Evolutionary conservation across 2,329 filamentous ascomycete species (phyloP).

Genomic region (Penicillium sp.): DNA sequence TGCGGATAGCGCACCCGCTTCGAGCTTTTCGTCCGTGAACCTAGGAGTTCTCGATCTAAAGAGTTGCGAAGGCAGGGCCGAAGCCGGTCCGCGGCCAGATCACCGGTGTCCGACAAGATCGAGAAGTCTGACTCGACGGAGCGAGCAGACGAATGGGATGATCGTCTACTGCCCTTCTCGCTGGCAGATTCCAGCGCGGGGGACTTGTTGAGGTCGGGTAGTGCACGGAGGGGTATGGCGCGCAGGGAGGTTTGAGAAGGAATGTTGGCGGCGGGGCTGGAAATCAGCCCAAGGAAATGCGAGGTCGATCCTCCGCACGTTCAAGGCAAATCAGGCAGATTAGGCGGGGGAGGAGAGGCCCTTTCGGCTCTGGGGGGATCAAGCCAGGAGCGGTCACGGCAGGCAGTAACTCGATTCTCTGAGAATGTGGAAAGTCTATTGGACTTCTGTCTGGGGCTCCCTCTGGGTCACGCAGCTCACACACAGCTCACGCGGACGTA

Average conservation of each 20-base stretch:
- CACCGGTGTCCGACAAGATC: conserved; percentile 90
- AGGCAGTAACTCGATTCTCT: conserved; percentile 2
- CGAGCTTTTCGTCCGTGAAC: conserved; percentile 40
- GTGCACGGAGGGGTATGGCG: conserved; percentile 73
- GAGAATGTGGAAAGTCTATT: neutral
- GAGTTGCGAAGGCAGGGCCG: conserved; percentile 64
- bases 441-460: neutral
- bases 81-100: conserved; percentile 86
- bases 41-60: conserved; percentile 59
- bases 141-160: conserved; percentile 47
- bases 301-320: conserved; percentile 5
- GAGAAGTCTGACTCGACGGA: conserved; percentile 65
- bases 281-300: conserved; percentile 1
- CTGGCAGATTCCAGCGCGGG: conserved; percentile 41
- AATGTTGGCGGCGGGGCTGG: conserved; percentile 77
- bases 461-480: conserved; percentile 3
- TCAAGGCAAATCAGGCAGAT: neutral
- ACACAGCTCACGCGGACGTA: conserved; percentile 4
- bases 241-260: conserved; percentile 64
- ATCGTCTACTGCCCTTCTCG: conserved; percentile 50
- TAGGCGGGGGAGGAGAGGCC: neutral
- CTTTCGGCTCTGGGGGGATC: neutral
- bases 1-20: conserved; percentile 68
- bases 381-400: conserved; percentile 9
- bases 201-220: conserved; percentile 45